Percentiles rank a stretch among this genome's conserved stretches.
Evolutionary conservation across 2,329 filamentous ascomycete species (phyloP).

Genomic region (Fusarium longipes): DNA sequence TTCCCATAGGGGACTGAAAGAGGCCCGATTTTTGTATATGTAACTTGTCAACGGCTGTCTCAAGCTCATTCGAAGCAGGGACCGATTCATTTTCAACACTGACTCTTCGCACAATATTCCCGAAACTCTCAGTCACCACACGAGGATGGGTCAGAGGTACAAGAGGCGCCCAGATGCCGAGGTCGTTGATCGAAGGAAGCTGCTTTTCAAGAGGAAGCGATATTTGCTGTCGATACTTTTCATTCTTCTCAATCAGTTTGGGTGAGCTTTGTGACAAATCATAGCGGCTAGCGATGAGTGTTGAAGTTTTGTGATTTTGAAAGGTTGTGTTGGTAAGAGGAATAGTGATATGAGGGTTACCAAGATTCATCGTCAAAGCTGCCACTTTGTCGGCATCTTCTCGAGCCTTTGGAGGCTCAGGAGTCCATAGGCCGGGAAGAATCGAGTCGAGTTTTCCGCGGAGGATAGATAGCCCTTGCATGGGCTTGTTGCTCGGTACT

Average conservation of each 20-base stretch:
- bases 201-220: conserved; percentile 39
- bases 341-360: conserved; percentile 59
- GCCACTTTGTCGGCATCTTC: conserved; percentile 53
- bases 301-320: conserved; percentile 72
- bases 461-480: conserved; percentile 64
- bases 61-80: conserved; percentile 78
- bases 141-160: conserved; percentile 72
- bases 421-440: conserved; percentile 60
- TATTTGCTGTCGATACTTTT: conserved; percentile 57
- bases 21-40: conserved; percentile 56
- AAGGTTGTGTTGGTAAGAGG: conserved; percentile 85
- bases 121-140: conserved; percentile 72
- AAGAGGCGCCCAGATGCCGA: conserved; percentile 59
- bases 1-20: conserved; percentile 63
- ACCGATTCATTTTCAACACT: conserved; percentile 59
- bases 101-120: conserved; percentile 80
- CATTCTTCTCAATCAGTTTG: conserved; percentile 43
- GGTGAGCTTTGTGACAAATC: conserved; percentile 39
- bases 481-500: conserved; percentile 46
- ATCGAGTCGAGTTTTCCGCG: conserved; percentile 55
- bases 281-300: conserved; percentile 59
- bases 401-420: conserved; percentile 40
- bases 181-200: conserved; percentile 37
- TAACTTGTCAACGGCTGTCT: conserved; percentile 70
- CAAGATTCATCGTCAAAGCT: conserved; percentile 57